These are phyloP conservation scores for Nakazawaea holstii DNA, from an alignment of 805 yeast species.

Conservation along the genomic window DNA sequence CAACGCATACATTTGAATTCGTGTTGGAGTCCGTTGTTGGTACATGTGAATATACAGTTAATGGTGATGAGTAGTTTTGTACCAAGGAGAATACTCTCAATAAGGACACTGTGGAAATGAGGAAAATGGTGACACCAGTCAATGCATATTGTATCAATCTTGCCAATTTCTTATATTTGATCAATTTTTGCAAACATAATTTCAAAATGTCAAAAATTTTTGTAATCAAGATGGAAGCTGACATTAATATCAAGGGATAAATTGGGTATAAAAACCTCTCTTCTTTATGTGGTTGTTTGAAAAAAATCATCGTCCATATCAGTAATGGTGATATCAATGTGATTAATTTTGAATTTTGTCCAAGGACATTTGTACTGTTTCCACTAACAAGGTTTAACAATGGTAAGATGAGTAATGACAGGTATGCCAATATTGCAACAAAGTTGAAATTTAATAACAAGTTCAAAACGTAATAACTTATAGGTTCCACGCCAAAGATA, in stretches of 20 bases:
- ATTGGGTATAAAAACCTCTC: slow-evolving; percentile 87
- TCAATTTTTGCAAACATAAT: background rate
- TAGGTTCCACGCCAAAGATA: slow-evolving; percentile 84
- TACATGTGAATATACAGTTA: slow-evolving; percentile 46
- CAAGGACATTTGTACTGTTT: slow-evolving; percentile 10
- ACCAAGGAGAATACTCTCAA: slow-evolving; percentile 58
- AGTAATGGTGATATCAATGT: slow-evolving; percentile 43
- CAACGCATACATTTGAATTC: slow-evolving; percentile 67
- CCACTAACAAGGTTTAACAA: slow-evolving; percentile 20
- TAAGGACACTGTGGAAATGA: slow-evolving; percentile 28
- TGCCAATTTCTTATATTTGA: background rate
- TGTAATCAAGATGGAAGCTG: slow-evolving; percentile 49
- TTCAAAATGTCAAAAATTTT: slow-evolving; percentile 12
- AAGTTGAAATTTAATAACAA: slow-evolving; percentile 70
- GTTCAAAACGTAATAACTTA: slow-evolving; percentile 64
- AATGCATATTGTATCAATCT: background rate
- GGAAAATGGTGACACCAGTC: slow-evolving; percentile 9
- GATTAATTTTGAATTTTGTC: slow-evolving; percentile 3
- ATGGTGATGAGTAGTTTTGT: slow-evolving; percentile 69
- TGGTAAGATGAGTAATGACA: slow-evolving; percentile 31
- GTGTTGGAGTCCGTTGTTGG: slow-evolving; percentile 21
- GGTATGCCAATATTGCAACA: slow-evolving; percentile 34
- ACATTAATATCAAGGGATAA: slow-evolving; percentile 61
- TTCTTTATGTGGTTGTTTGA: slow-evolving; percentile 83
- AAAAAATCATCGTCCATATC: slow-evolving; percentile 66